Conservation (phyloP, 495 filamentous ascomycete genomes). For the Neurospora intermedia region DNA sequence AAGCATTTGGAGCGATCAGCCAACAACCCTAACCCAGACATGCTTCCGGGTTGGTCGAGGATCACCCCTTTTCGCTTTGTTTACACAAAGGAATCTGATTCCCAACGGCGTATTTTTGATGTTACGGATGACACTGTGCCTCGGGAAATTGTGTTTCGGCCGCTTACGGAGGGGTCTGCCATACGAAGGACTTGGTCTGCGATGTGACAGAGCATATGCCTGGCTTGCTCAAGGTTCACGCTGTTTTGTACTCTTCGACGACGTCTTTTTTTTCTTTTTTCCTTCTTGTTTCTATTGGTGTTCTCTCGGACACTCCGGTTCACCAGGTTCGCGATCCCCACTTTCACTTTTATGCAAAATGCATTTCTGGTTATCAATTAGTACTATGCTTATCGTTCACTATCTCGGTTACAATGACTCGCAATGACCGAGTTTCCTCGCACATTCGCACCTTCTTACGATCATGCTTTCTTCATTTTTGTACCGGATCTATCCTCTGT, state of each 20-base stretch:
- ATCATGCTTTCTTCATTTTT: not conserved
- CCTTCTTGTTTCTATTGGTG: not conserved
- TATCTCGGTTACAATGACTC: not conserved
- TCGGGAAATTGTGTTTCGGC: not conserved
- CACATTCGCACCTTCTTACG: not conserved
- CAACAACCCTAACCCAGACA: not conserved
- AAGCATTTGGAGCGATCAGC: not conserved
- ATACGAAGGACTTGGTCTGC: too few relatives aligned
- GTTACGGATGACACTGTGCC: not conserved
- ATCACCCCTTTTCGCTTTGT: not conserved
- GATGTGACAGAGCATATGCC: not conserved
- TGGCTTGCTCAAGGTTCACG: not conserved
- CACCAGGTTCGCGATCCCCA: not conserved
- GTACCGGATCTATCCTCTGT: not conserved
- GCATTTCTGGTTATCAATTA: not conserved
- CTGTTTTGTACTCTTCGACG: not conserved
- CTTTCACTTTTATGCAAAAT: not conserved
- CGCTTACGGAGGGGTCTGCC: not conserved
- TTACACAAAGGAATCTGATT: not conserved
- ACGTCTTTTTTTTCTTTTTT: not conserved
- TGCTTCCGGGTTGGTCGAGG: not conserved
- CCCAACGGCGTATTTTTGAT: not conserved
- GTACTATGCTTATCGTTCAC: not conserved
- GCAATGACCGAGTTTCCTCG: too few relatives aligned
- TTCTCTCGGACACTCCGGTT: not conserved